Base-by-base conservation (phyloP, 169 alveolate genomes). In the Eimeria maxima region DNA sequence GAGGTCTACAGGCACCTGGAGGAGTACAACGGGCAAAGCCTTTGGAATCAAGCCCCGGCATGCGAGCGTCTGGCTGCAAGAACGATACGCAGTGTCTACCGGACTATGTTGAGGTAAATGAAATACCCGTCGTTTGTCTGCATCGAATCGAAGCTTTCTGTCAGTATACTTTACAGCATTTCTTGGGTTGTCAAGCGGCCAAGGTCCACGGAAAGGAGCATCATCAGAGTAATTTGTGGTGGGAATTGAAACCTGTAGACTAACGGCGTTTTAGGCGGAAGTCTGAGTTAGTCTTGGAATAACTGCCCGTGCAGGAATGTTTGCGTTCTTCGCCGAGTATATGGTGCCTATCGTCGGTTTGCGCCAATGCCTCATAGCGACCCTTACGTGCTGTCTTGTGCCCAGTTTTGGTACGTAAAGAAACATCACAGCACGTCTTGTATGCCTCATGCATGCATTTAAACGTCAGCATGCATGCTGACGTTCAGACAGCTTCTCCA, bases 61-160 rank as follows among this genome's bases (percentile, higher is more conserved):
- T 86, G 93, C 93, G 93, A 86, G 47, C 93, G 93, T 45, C 78
- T 86, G 14, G 93, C 93, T 33, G 93, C 93, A 33, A 86, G 44
- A 33, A 86, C 93, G 11, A 86, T 86, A 27, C 10, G 93, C 29
- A 86, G 60, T 20, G 93, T 86, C 78, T 86, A 57, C 78, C 93
- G 63, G 60, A 57, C 78, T 33, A 86, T 86, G 93, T 45, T 86
- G 80, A 57, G 93, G 93, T 60, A 47, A 57, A 13, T 27, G 22
- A 11, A 67, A 63, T 24, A 24, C 29, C n/a, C 73, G 24, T 6
- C 13, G 27, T 27, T 22, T 2, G 2, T 67, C 47, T 67, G 47
- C 8, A 4, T 29, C 45, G 3, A 67, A 10, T n/a, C 3, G 29
- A 29, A 24, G 2, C 38, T 8, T 67, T 67, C 29, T 29, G 10